A percentile compares a stretch with the other conserved stretches of the same genome.
phyloP scores from a whole-genome alignment of 257 asterid species.

The Paulownia fortunei region DNA sequence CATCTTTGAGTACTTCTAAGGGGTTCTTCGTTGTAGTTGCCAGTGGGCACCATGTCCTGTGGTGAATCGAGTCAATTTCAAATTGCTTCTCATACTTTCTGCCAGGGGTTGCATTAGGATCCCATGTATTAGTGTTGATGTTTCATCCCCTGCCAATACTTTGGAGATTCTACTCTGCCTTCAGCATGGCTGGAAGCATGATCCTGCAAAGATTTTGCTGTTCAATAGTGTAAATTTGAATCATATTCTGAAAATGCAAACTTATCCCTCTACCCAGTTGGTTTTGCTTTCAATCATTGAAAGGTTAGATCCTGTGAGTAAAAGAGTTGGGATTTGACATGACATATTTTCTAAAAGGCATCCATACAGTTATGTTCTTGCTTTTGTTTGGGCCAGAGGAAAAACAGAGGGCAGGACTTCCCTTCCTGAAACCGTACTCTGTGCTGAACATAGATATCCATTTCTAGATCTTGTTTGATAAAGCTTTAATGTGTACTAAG shows the following conservation, averaged over 20 bases:
- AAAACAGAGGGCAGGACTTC: not conserved
- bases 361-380: not conserved
- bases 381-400: not conserved
- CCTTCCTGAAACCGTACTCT: not conserved
- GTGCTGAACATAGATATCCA: not conserved
- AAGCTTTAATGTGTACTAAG: not conserved
- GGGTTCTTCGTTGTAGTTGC: not conserved
- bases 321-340: not conserved
- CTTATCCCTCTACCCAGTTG: not conserved
- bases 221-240: not conserved
- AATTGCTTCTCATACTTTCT: not conserved
- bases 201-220: not conserved
- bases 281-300: not conserved
- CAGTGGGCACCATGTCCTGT: not conserved
- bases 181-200: not conserved
- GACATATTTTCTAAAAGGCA: not conserved
- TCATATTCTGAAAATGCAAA: not conserved
- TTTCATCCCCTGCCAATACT: not conserved
- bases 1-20: not conserved
- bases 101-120: not conserved
- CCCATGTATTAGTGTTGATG: not conserved
- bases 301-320: not conserved
- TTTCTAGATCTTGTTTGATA: not conserved
- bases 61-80: not conserved
- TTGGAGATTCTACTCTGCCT: not conserved